phyloP scores from a whole-genome alignment of 2,329 filamentous ascomycete species.

The Chrysosporium queenslandicum region DNA sequence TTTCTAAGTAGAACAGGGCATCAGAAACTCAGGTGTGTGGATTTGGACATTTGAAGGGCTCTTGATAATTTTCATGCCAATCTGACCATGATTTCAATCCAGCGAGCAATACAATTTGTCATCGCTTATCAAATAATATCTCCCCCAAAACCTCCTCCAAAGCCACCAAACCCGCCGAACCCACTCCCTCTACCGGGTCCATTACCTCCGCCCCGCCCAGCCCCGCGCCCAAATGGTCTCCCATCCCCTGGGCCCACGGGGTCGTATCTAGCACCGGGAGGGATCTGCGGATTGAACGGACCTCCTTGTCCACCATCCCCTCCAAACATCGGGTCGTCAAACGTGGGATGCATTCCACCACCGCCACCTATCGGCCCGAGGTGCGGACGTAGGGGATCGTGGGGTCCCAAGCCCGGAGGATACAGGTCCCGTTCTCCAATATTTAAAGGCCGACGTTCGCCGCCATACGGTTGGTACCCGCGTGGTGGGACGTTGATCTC shows the following conservation, averaged over 20 bases:
- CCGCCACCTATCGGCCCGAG: slow-evolving; percentile 55
- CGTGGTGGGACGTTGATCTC: slow-evolving; percentile 63
- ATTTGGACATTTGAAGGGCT: too few species aligned
- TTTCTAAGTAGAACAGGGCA: too few species aligned
- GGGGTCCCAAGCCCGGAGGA: slow-evolving; percentile 71
- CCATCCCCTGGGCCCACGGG: slow-evolving; percentile 63
- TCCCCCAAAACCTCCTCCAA: slow-evolving; percentile 46
- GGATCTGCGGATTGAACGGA: slow-evolving; percentile 59
- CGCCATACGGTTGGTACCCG: slow-evolving; percentile 34
- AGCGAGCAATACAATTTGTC: not conserved
- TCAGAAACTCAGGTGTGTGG: too few species aligned
- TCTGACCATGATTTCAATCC: too few species aligned
- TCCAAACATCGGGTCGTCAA: slow-evolving; percentile 78
- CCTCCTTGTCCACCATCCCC: slow-evolving; percentile 43
- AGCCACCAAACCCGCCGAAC: slow-evolving; percentile 31
- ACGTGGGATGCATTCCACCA: slow-evolving; percentile 90
- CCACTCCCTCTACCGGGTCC: slow-evolving; percentile 37
- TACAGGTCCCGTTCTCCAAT: slow-evolving; percentile 83
- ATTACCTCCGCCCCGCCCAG: slow-evolving; percentile 42
- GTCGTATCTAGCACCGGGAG: slow-evolving; percentile 86
- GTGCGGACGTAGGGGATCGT: slow-evolving; percentile 65
- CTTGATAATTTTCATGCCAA: too few species aligned
- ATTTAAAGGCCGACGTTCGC: slow-evolving; percentile 48
- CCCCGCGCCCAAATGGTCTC: slow-evolving; percentile 39
- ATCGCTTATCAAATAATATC: slow-evolving; percentile 30